Base-by-base conservation (phyloP, 176 grass and related monocot species). In the Carex scoparia region DNA sequence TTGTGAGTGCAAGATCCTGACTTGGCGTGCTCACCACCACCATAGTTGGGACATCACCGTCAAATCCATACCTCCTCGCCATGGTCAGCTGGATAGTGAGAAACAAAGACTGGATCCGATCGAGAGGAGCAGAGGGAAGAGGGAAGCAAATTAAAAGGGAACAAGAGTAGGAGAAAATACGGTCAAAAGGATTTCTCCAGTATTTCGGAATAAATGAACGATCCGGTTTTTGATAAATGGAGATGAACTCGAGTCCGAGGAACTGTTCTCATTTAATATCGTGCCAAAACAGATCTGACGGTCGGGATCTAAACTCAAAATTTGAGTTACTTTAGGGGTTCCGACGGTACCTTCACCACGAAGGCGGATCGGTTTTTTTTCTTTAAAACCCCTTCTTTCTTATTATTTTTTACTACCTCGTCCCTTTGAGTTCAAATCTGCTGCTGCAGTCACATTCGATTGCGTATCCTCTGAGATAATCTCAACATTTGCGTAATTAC, bases 1-100 rank as follows among this genome's bases (percentile, higher is more conserved):
- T 98, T 61, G 93, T 92, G 80, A 98, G 92, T 11, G 93, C 93
- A 57, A 98, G 91, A 57, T 98, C 96, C 80, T 94, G 93, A 82
- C 64, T 92, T 81, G 96, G 96, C 87, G 96, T 95, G 91, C 88
- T 98, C 38, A 90, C 92, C 80, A 83, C 81, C 63, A 53, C 2
- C 81, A 83, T 61, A 12, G 27, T 60, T 0, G 76, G 28, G 42
- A 30, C 57, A 1, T 82, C 59, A 13, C 79, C 79, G 1, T 54
- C 54, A 37, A 19, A 81, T 15, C 79, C 81, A 30, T 83, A 83
- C 64, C 81, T 15, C 2, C 4, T 18, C 81, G 57, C 81, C 81
- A 83, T 83, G 33, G 40, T 67, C 62, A 49, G 42, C 40, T 82
- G 40, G 33, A 15, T 14, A 51, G 44, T 48, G 35, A 66, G 37